phyloP scores from a whole-genome alignment of 2,329 filamentous ascomycete species.

The Lachnellula hyalina region DNA sequence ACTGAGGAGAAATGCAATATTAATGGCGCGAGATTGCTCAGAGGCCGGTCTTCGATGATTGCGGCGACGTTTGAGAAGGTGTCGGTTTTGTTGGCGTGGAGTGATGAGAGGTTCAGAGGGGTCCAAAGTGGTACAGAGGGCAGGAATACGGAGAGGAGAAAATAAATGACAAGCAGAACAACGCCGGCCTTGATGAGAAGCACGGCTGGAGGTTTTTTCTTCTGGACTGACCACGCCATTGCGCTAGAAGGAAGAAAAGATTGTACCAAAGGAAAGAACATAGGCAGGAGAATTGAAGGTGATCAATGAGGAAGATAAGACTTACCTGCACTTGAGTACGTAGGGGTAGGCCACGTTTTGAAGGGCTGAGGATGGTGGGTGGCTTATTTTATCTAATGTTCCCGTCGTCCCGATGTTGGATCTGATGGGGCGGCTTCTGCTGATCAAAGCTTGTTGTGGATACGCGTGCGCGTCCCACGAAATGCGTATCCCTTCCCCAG shows the following conservation, averaged over 20 bases:
- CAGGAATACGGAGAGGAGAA: neutral
- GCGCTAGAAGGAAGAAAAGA: neutral
- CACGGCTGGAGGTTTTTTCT: neutral
- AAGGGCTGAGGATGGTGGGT: too few species aligned
- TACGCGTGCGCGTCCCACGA: too few species aligned
- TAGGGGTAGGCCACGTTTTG: too few species aligned
- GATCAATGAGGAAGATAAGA: too few species aligned
- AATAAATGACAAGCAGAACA: neutral
- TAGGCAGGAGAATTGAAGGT: too few species aligned
- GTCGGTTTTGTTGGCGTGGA: neutral
- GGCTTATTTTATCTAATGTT: too few species aligned
- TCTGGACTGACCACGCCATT: neutral
- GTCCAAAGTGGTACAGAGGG: neutral
- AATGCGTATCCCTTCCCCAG: too few species aligned
- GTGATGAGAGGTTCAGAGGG: neutral
- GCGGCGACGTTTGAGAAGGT: constrained; percentile 26
- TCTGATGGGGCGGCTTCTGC: too few species aligned
- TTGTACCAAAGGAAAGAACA: too few species aligned
- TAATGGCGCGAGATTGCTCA: constrained; percentile 29
- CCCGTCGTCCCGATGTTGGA: too few species aligned
- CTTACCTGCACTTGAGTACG: too few species aligned
- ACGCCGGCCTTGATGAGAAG: neutral
- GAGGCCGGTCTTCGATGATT: constrained; percentile 31
- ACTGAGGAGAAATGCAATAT: constrained; percentile 33
- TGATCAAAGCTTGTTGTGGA: too few species aligned